Evolutionary conservation across 768 basidiomycete species (phyloP), one percentile per base, ranked within the genome.

Genomic region (Hydnum rufescens): DNA sequence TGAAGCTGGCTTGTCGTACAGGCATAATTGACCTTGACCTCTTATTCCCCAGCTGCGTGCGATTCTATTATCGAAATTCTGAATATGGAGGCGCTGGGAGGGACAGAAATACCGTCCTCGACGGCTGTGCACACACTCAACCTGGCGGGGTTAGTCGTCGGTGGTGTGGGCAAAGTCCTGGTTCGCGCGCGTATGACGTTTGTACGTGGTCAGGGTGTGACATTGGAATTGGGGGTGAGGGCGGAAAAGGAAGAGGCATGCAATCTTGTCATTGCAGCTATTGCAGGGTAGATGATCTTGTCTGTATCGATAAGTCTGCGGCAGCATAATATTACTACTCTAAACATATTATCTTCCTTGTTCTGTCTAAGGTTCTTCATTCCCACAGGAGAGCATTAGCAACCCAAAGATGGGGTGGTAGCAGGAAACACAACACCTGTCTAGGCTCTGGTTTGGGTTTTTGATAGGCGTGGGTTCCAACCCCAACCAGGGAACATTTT

Each of bases 171-270:
- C n/a, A 96, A 96, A 69, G 85, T 95, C 30, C 74, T 99, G 53
- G 90, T 79, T 23, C 78, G 90, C 56, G 86, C 84, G 68, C 75
- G 93, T 56, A 99, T 97, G 95, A 96, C 93, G 6, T 96, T 76
- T 66, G 80, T 83, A 42, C 70, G 79, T 55, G 89, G 86, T 16
- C 72, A 81, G 58, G 95, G 95, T 5, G 95, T 99, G 18, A 92
- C 89, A 30, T 68, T 99, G 54, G 92, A 97, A 68, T 68, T 99
- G 42, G 73, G 74, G 28, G 92, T 93, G 22, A 78, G 93, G 49
- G 90, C 90, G 50, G 95, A 99, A 65, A 81, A 82, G 66, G 77
- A 84, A 63, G 77, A 77, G 58, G 86, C 79, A 4, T 89, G 86
- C 61, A 73, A 78, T 58, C 74, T 99, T 48, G 87, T 97, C 22